phyloP scores from a whole-genome alignment of 2,329 filamentous ascomycete genomes.

The Stagonosporopsis tanaceti region DNA sequence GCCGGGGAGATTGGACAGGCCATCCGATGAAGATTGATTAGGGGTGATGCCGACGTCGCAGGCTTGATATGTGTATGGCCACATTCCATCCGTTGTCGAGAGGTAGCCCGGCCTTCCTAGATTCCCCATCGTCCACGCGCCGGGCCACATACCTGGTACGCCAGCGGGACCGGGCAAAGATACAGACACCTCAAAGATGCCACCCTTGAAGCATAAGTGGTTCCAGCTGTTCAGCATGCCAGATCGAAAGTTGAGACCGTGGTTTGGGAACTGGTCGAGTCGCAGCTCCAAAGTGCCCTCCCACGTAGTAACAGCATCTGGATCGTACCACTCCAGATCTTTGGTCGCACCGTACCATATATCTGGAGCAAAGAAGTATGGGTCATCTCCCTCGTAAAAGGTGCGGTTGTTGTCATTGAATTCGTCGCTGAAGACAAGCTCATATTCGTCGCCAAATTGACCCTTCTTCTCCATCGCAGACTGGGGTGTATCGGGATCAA shows the following conservation, averaged over 20 bases:
- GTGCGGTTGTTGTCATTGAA: slow-evolving; percentile 62
- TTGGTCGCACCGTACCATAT: slow-evolving; percentile 64
- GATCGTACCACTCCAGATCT: slow-evolving; percentile 61
- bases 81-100: slow-evolving; percentile 62
- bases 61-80: slow-evolving; percentile 63
- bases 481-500: slow-evolving; percentile 62
- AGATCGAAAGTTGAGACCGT: slow-evolving; percentile 57
- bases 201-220: slow-evolving; percentile 63
- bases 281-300: slow-evolving; percentile 57
- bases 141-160: slow-evolving; percentile 61
- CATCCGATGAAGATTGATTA: slow-evolving; percentile 57
- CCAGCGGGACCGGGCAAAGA: slow-evolving; percentile 61
- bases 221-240: slow-evolving; percentile 64
- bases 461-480: slow-evolving; percentile 56
- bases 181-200: slow-evolving; percentile 61
- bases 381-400: slow-evolving; percentile 66
- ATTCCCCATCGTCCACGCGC: slow-evolving; percentile 64
- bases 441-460: slow-evolving; percentile 55
- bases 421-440: slow-evolving; percentile 65
- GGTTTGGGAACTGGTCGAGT: slow-evolving; percentile 57
- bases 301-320: slow-evolving; percentile 61
- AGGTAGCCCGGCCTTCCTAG: slow-evolving; percentile 62
- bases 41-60: slow-evolving; percentile 61
- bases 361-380: slow-evolving; percentile 62
- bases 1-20: slow-evolving; percentile 54